Base-by-base conservation (phyloP, 2,329 filamentous ascomycete genomes). In the Rhinocladiella similis region DNA sequence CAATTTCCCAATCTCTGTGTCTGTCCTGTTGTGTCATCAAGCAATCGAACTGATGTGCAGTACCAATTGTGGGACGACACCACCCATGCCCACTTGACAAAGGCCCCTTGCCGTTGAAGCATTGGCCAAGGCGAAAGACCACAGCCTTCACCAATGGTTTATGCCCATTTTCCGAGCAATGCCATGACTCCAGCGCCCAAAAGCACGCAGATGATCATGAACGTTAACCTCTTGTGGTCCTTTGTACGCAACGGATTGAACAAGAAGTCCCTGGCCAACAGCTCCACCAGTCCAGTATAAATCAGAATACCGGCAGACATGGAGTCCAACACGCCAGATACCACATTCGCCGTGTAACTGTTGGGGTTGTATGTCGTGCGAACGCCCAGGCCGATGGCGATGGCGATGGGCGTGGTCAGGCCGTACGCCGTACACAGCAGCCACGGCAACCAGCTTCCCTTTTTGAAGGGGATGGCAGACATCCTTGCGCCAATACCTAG, bases 401-500 rank as follows among this genome's bases (percentile, higher is more conserved):
- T 78, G 3, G 77, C 68, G 50, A 83, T 72, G 0, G 80, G 80
- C 0, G 80, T 83, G 0, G 80, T 80, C 9, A 83, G 60, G 0
- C 78, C 79, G 59, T 82, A 83, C 0, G 71, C 74, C 0, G 70
- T 27, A 58, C 79, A 80, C 1, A 83, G 67, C 0, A 71, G 48
- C 77, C 78, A 83, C 0, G 80, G 80, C 47, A 82, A 63, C 74
- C 74, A 79, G 33, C 63, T 68, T 0, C 70, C 67, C 14, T 65
- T 68, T 5, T 74, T 75, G 64, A 81, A 83, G 0, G 77, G 80
- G 18, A 85, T 83, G 19, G 78, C 76, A 3, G 80, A 81, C 68
- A 86, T 79, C 47, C 83, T 76, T 0, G 83, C 81, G 13, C 83
- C 83, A 36, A 86, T 81, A 68, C 83, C 83, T 0, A 86, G 77